These are phyloP conservation scores for Dryas alaskensis DNA, from an alignment of 306 rosid genomes.

Conservation along the genomic window DNA sequence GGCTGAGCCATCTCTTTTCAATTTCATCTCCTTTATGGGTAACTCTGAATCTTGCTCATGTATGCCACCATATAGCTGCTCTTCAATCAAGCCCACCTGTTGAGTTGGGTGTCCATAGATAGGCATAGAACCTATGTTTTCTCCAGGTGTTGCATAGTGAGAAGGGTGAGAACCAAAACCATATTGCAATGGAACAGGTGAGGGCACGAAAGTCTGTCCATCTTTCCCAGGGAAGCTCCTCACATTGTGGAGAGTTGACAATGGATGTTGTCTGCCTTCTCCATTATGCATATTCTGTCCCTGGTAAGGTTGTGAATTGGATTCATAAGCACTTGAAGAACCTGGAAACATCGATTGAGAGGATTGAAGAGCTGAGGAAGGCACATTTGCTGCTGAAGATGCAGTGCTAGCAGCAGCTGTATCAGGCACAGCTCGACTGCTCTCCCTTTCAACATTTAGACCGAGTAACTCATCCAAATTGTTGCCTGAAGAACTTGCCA, in stretches of 20 bases:
- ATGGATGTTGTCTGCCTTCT: slow-evolving; percentile 47
- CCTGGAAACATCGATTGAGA: slow-evolving; percentile 45
- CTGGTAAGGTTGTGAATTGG: slow-evolving; percentile 38
- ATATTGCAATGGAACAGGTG: slow-evolving; percentile 33
- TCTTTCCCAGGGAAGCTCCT: slow-evolving; percentile 31
- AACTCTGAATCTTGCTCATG: slow-evolving; percentile 31
- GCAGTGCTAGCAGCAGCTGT: slow-evolving; percentile 38
- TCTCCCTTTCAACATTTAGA: slow-evolving; percentile 51
- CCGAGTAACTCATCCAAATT: slow-evolving; percentile 58
- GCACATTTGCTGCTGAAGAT: slow-evolving; percentile 39
- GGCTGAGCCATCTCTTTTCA: slow-evolving; percentile 38
- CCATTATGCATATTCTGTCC: slow-evolving; percentile 41
- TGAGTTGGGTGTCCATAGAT: slow-evolving; percentile 24
- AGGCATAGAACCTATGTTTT: slow-evolving; percentile 20
- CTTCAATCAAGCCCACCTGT: slow-evolving; percentile 30
- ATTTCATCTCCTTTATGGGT: slow-evolving; percentile 24
- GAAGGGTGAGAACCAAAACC: slow-evolving; percentile 25
- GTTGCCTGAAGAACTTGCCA: slow-evolving; percentile 47
- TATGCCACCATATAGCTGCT: slow-evolving; percentile 24
- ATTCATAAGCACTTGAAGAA: slow-evolving; percentile 49
- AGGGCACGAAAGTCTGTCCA: slow-evolving; percentile 29
- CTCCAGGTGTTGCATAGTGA: slow-evolving; percentile 29
- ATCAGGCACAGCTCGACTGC: slow-evolving; percentile 36
- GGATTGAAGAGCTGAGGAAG: slow-evolving; percentile 41
- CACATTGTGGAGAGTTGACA: slow-evolving; percentile 23